These are phyloP conservation scores for Lichtheimia ornata DNA, from an alignment of 371 early-diverging fungal genomes.

Conservation along the genomic window DNA sequence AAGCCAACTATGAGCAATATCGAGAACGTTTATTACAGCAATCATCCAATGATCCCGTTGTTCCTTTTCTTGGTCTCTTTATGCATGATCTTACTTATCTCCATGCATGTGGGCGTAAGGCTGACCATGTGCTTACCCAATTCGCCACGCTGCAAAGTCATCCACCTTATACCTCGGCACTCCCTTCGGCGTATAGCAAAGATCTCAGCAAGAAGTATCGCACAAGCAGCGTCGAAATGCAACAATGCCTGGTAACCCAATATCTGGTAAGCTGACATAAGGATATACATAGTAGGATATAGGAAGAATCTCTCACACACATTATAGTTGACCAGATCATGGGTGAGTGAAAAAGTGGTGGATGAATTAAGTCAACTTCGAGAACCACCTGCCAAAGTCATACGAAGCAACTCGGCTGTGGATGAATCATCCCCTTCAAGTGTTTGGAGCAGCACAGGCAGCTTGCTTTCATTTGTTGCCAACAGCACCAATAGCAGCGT, in stretches of 20 bases:
- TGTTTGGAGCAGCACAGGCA: conserved; percentile 20
- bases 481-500: conserved; percentile 23
- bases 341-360: conserved; percentile 71
- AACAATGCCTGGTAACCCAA: conserved; percentile 63
- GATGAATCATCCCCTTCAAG: conserved; percentile 16
- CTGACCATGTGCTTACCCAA: conserved; percentile 40
- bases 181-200: conserved; percentile 51
- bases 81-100: conserved; percentile 82
- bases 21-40: conserved; percentile 46
- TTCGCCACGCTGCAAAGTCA: conserved; percentile 60
- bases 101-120: conserved; percentile 32
- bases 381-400: conserved; percentile 60
- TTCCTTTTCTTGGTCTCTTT: conserved; percentile 79
- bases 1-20: conserved; percentile 70
- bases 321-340: conserved; percentile 48
- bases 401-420: conserved; percentile 27
- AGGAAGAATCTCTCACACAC: not conserved
- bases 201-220: conserved; percentile 51
- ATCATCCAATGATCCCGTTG: conserved; percentile 50
- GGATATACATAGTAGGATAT: no score
- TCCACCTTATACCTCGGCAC: conserved; percentile 59
- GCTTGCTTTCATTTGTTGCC: conserved; percentile 23
- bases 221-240: conserved; percentile 36
- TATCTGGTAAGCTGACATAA: conserved; percentile 51
- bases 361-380: conserved; percentile 72